Evolutionary conservation across 192 early-diverging fungal species (phyloP).

Genomic region (Coemansia sp.): DNA sequence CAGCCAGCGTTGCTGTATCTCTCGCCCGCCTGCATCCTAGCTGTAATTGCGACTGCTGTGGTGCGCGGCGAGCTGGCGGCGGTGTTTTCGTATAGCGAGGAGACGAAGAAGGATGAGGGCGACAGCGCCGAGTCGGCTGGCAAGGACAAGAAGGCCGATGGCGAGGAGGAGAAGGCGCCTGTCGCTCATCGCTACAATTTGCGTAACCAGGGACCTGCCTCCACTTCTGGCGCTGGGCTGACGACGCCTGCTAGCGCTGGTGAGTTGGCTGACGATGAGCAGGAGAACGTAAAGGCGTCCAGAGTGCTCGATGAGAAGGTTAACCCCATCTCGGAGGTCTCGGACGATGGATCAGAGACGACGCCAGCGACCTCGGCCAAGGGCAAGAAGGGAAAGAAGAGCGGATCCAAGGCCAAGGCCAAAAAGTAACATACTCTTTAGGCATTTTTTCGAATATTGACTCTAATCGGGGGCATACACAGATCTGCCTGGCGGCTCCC

Average conservation of each 20-base stretch:
- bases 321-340: slow-evolving; percentile 8
- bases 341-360: slow-evolving; percentile 4
- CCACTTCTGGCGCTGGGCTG: neutral
- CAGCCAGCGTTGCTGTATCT: slow-evolving; percentile 97
- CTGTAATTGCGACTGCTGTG: slow-evolving; percentile 64
- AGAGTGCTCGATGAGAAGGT: slow-evolving; percentile 30
- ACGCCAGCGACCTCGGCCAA: slow-evolving; percentile 6
- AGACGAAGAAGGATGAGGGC: slow-evolving; percentile 47
- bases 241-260: slow-evolving; percentile 28
- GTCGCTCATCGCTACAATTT: slow-evolving; percentile 34
- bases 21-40: slow-evolving; percentile 93
- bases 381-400: slow-evolving; percentile 15
- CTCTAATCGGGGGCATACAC: neutral
- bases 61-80: slow-evolving; percentile 67
- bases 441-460: neutral
- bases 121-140: slow-evolving; percentile 25
- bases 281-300: slow-evolving; percentile 17
- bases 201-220: slow-evolving; percentile 14
- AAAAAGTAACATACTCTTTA: slow-evolving; percentile 10
- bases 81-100: slow-evolving; percentile 67
- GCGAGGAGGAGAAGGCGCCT: slow-evolving; percentile 21
- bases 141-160: slow-evolving; percentile 35
- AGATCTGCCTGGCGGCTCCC: neutral
- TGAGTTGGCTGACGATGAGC: slow-evolving; percentile 49
- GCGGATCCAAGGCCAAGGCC: slow-evolving; percentile 13